Percentiles rank a stretch among this genome's conserved stretches.
Evolutionary conservation across 2,329 filamentous ascomycete species (phyloP).

Genomic region (Pseudopyricularia javanii): DNA sequence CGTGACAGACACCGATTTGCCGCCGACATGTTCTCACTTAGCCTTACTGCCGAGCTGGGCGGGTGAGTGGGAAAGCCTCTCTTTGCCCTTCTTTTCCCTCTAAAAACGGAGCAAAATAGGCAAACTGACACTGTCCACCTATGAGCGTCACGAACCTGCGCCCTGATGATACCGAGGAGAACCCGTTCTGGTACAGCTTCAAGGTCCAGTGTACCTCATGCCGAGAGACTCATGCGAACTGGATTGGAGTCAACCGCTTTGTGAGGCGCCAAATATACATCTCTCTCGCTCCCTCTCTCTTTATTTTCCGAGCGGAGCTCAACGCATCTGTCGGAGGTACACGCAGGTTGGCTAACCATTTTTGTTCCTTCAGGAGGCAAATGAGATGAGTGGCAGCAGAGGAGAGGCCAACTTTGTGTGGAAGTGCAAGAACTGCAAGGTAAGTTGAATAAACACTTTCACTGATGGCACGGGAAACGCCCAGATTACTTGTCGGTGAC

Average conservation of each 20-base stretch:
- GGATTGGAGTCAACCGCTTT: slow-evolving; percentile 77
- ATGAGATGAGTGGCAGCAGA: slow-evolving; percentile 83
- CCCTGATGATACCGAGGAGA: slow-evolving; percentile 68
- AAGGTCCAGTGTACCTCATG: slow-evolving; percentile 98
- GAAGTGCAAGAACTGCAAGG: slow-evolving; percentile 98
- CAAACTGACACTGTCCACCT: background rate
- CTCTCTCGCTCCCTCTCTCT: too few species aligned
- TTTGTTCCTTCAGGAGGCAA: slow-evolving; percentile 51
- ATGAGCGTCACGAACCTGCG: slow-evolving; percentile 78
- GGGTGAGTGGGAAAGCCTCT: slow-evolving; percentile 36
- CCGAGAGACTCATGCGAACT: slow-evolving; percentile 78
- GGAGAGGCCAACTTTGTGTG: slow-evolving; percentile 99
- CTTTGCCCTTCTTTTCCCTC: background rate
- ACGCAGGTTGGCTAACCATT: slow-evolving; percentile 1
- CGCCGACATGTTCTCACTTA: slow-evolving; percentile 49
- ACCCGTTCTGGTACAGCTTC: slow-evolving; percentile 94
- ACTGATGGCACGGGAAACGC: background rate
- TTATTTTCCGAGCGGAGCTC: too few species aligned
- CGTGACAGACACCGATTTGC: background rate
- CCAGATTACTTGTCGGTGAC: too few species aligned
- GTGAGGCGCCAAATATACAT: slow-evolving; percentile 39
- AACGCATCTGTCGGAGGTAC: background rate
- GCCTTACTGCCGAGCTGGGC: slow-evolving; percentile 54
- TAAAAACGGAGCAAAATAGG: background rate
- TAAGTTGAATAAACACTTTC: slow-evolving; percentile 18